Evolutionary conservation across 2,329 filamentous ascomycete genomes (phyloP), one percentile per base, ranked within the genome.

Genomic region (Diaporthe capsici): DNA sequence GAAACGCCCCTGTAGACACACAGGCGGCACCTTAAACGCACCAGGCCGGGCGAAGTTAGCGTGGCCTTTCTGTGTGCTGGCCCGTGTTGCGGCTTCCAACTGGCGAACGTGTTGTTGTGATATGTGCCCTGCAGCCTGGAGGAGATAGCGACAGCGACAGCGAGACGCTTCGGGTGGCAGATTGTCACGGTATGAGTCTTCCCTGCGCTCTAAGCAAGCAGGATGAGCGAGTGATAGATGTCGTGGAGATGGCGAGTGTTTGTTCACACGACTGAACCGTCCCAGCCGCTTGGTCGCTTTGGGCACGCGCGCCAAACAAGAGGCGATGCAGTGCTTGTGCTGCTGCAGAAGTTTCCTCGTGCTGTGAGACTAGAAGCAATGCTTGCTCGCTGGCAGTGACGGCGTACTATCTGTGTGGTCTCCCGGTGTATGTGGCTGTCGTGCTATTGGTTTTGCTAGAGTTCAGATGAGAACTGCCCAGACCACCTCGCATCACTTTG

Each of bases 331-430:
- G 39, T 70, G 49, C 65, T 70, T 70, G 71, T 51, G 58, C 39
- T 65, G 71, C 47, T 47, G 58, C 75, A 61, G 65, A 72, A 71
- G 72, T 53, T 65, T 58, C 65, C 58, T 73, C 37, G 63, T 74
- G 39, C 44, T 53, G 49, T 74, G 51, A 61, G 55, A 74, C 65
- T 65, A 57, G n/a, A 67, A 70, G 53, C 71, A 67, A 63, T 58
- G 58, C 71, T 57, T 53, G 63, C 44, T 53, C 22, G 57, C 55
- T 71, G 68, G 44, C 55, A 71, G 31, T 25, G 20, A 44, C 68
- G 28, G 34, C 44, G 47, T 53, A 20, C 65, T 37, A 55, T 22
- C 58, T 17, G 47, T 73, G 37, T 65, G 37, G 51, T 42, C 49
- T 65, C n/a, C 31, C 37, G 28, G 49, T 37, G 37, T 65, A 53